A percentile compares a stretch with the other conserved stretches of the same genome.
Conservation (phyloP, 345 rosid genomes). For the Populus alba region DNA sequence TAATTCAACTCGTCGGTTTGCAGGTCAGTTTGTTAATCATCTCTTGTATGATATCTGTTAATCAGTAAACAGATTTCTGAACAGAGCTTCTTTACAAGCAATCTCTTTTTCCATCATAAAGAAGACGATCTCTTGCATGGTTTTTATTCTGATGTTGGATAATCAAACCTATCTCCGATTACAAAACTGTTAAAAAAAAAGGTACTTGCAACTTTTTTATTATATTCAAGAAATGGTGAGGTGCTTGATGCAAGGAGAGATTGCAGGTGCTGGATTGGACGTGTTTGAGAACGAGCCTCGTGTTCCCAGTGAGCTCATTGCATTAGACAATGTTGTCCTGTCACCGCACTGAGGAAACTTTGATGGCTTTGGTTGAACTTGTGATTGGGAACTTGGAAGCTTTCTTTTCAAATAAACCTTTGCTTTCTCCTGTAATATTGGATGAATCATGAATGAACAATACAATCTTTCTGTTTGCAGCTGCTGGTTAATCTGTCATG, state of each 20-base stretch:
- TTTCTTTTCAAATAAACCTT: slow-evolving; percentile 1
- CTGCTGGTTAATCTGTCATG: not conserved
- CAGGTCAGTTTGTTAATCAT: not conserved
- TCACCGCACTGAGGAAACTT: not conserved
- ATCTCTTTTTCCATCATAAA: too few species aligned
- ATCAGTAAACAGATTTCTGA: too few species aligned
- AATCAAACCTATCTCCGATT: too few species aligned
- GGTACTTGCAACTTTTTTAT: too few species aligned
- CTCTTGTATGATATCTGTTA: too few species aligned
- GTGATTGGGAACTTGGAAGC: slow-evolving; percentile 11
- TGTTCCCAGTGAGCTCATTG: slow-evolving; percentile 9
- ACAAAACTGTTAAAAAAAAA: too few species aligned
- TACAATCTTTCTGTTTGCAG: not conserved
- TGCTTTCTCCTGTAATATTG: not conserved
- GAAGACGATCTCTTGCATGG: too few species aligned
- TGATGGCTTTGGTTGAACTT: not conserved
- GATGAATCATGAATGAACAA: not conserved
- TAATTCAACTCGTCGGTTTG: not conserved
- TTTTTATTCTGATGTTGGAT: too few species aligned
- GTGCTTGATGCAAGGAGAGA: slow-evolving; percentile 15
- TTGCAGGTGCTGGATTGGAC: slow-evolving; percentile 23
- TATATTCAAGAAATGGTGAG: slow-evolving; percentile 19
- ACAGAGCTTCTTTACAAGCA: too few species aligned
- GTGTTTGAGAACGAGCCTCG: slow-evolving; percentile 23
- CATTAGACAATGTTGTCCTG: slow-evolving; percentile 20